Percentiles rank a stretch among this genome's conserved stretches.
These are phyloP conservation scores for Bruguiera gymnorhiza DNA, from an alignment of 345 rosid species.

Conservation along the genomic window DNA sequence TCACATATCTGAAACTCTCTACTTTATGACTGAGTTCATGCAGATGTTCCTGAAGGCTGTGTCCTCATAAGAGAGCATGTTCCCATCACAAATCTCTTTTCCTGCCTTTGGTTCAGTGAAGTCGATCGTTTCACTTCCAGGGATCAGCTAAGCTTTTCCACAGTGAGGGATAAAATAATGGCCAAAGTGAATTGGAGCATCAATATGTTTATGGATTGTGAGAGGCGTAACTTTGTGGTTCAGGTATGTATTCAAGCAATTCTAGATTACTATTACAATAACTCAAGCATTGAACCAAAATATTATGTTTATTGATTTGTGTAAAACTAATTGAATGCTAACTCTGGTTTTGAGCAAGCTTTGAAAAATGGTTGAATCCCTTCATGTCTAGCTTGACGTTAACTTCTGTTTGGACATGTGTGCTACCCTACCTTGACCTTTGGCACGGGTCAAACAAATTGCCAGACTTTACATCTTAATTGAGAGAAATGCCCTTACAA, in stretches of 20 bases:
- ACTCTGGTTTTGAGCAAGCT: too few relatives aligned
- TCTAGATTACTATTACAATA: background rate
- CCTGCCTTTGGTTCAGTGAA: constrained; percentile 95
- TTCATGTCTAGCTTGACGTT: too few relatives aligned
- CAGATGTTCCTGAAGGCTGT: constrained; percentile 99
- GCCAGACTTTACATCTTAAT: too few relatives aligned
- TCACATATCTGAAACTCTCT: constrained; percentile 1
- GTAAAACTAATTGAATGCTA: background rate
- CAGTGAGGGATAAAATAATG: constrained; percentile 77
- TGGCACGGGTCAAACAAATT: too few relatives aligned
- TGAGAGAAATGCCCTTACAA: too few relatives aligned
- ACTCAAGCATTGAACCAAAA: background rate
- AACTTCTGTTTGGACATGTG: too few relatives aligned
- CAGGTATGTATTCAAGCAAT: constrained; percentile 47
- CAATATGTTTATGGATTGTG: constrained; percentile 88
- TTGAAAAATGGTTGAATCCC: too few relatives aligned
- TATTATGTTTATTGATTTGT: background rate
- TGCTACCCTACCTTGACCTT: too few relatives aligned
- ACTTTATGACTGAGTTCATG: constrained; percentile 15
- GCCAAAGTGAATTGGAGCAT: constrained; percentile 62
- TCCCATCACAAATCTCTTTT: constrained; percentile 71
- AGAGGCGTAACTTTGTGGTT: constrained; percentile 83
- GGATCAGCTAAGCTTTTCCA: constrained; percentile 87
- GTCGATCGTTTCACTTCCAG: constrained; percentile 87
- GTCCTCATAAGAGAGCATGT: constrained; percentile 77